Conservation (phyloP, 495 filamentous ascomycete species). For the Ramalina peruviana region DNA sequence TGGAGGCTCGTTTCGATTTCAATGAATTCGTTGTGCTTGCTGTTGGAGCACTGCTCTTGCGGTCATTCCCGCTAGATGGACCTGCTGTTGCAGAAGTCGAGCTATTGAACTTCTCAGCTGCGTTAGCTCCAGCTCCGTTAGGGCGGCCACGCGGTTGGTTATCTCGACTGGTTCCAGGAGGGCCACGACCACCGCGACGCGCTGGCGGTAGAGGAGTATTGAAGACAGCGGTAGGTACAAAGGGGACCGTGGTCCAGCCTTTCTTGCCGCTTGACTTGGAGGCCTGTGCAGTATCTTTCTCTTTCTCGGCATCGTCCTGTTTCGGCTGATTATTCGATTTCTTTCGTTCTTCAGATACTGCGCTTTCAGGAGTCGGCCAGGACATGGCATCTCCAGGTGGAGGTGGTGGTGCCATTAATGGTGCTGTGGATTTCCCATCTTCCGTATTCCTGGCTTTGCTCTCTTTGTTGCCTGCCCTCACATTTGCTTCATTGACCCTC, state of each 20-base stretch:
- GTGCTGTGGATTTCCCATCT: constrained; percentile 19
- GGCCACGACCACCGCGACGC: constrained; percentile 43
- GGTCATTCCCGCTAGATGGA: neutral
- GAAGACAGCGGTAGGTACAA: constrained; percentile 68
- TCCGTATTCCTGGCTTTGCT: constrained; percentile 37
- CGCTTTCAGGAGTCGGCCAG: constrained; percentile 85
- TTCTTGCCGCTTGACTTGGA: constrained; percentile 48
- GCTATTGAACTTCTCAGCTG: constrained; percentile 27
- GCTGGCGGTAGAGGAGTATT: constrained; percentile 60
- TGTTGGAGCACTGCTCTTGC: neutral
- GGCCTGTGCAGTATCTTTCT: constrained; percentile 41
- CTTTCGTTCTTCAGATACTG: constrained; percentile 58
- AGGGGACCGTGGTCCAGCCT: constrained; percentile 58
- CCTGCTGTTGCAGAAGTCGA: neutral
- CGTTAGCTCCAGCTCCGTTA: constrained; percentile 28
- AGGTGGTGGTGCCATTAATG: constrained; percentile 34
- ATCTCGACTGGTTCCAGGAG: constrained; percentile 37
- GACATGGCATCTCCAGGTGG: constrained; percentile 58
- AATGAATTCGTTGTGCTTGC: constrained; percentile 20
- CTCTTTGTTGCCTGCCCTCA: constrained; percentile 25
- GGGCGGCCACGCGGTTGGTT: constrained; percentile 39
- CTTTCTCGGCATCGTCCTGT: constrained; percentile 35
- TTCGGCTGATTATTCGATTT: constrained; percentile 50
- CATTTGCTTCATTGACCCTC: constrained; percentile 17
- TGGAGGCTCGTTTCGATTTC: constrained; percentile 29